phyloP scores from a whole-genome alignment of 768 basidiomycete genomes.

The Leccinum variicolor region DNA sequence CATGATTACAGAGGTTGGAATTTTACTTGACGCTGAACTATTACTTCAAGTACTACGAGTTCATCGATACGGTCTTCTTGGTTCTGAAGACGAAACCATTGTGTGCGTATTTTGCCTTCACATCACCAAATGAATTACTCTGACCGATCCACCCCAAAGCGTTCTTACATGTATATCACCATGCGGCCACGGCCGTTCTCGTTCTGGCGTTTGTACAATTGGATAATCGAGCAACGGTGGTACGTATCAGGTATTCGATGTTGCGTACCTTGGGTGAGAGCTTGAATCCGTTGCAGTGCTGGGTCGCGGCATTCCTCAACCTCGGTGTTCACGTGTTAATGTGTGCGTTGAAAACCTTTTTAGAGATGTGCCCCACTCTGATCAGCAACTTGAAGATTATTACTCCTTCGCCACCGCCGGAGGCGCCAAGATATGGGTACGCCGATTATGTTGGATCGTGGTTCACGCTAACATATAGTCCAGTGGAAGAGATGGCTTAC shows the following conservation, averaged over 20 bases:
- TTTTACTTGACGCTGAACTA: slow-evolving; percentile 97
- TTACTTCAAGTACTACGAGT: slow-evolving; percentile 93
- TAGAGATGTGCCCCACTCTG: background rate
- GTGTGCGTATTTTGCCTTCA: slow-evolving; percentile 46
- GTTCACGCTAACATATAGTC: background rate
- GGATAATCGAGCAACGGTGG: slow-evolving; percentile 84
- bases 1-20: slow-evolving; percentile 63
- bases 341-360: slow-evolving; percentile 53
- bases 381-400: slow-evolving; percentile 59
- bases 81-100: slow-evolving; percentile 96
- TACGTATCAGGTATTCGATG: slow-evolving; percentile 37
- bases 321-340: slow-evolving; percentile 91
- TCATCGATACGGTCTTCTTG: slow-evolving; percentile 93
- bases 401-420: slow-evolving; percentile 97
- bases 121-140: background rate
- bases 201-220: slow-evolving; percentile 90
- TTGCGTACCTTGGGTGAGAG: background rate
- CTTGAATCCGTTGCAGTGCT: slow-evolving; percentile 53
- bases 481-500: slow-evolving; percentile 28
- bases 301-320: slow-evolving; percentile 89
- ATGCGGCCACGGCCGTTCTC: slow-evolving; percentile 93
- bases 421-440: slow-evolving; percentile 19
- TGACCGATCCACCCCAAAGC: slow-evolving; percentile 41
- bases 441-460: background rate
- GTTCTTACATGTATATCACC: slow-evolving; percentile 97